Percentiles rank a stretch among this genome's conserved stretches.
phyloP scores from a whole-genome alignment of 2,329 filamentous ascomycete species.

The Endoconidiophora polonica region DNA sequence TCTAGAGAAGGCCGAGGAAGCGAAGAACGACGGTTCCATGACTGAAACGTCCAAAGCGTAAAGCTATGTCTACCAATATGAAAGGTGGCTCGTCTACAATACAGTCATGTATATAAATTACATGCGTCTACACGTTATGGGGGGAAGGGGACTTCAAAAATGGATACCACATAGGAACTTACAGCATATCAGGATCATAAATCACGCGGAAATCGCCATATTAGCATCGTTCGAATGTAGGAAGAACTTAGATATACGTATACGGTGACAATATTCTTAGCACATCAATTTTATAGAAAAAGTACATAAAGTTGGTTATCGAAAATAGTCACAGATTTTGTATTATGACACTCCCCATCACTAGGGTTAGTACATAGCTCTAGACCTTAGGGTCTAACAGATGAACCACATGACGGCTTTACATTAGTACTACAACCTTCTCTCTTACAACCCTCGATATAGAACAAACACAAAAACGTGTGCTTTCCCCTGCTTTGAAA shows the following conservation, averaged over 20 bases:
- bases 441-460: neutral
- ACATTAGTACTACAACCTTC: neutral
- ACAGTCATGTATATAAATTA: no score
- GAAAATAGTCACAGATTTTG: neutral
- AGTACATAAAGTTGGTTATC: no score
- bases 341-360: neutral
- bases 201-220: neutral
- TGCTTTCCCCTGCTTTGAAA: no score
- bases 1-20: conserved; percentile 7
- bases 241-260: no score
- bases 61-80: no score
- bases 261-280: no score
- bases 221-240: no score
- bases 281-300: no score
- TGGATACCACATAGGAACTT: conserved; percentile 2
- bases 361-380: neutral
- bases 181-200: conserved; percentile 1
- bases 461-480: no score
- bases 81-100: no score
- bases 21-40: neutral
- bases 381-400: neutral
- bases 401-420: neutral
- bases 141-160: neutral
- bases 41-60: neutral
- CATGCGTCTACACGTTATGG: no score